Percentiles rank a stretch among this genome's conserved stretches.
phyloP scores from a whole-genome alignment of 1,139 yeast genomes.

The Pichia sp. region DNA sequence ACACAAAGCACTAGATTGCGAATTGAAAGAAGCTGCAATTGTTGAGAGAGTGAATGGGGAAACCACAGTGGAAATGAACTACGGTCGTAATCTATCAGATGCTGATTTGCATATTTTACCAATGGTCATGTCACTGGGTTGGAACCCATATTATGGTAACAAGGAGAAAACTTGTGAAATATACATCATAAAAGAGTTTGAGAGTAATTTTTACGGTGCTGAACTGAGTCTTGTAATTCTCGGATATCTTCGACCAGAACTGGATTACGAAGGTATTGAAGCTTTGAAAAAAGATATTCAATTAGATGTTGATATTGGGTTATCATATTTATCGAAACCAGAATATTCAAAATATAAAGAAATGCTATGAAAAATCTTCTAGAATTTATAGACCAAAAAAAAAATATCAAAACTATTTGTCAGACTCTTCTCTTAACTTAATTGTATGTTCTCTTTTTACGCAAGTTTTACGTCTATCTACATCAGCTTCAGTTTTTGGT shows the following conservation, averaged over 20 bases:
- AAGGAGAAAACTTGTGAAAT: slow-evolving; percentile 75
- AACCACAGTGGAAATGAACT: slow-evolving; percentile 42
- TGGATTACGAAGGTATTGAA: slow-evolving; percentile 78
- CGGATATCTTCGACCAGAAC: slow-evolving; percentile 89
- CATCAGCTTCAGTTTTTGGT: slow-evolving; percentile 25
- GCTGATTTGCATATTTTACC: slow-evolving; percentile 46
- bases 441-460: no score
- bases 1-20: slow-evolving; percentile 4
- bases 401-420: no score
- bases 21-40: slow-evolving; percentile 2
- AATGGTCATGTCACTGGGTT: slow-evolving; percentile 93
- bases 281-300: slow-evolving; percentile 82
- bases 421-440: no score
- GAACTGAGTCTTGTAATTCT: slow-evolving; percentile 55
- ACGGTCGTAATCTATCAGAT: slow-evolving; percentile 45
- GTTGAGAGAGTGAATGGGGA: slow-evolving; percentile 35
- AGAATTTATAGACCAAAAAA: background rate
- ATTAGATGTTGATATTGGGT: slow-evolving; percentile 65
- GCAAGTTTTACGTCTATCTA: no score
- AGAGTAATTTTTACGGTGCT: slow-evolving; percentile 73
- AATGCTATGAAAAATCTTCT: background rate
- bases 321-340: slow-evolving; percentile 14
- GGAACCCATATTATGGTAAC: slow-evolving; percentile 89
- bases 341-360: slow-evolving; percentile 20
- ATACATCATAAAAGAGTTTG: slow-evolving; percentile 73